Base-by-base conservation (phyloP, 1,284 basidiomycete genomes). In the Ceratobasidium sp. region DNA sequence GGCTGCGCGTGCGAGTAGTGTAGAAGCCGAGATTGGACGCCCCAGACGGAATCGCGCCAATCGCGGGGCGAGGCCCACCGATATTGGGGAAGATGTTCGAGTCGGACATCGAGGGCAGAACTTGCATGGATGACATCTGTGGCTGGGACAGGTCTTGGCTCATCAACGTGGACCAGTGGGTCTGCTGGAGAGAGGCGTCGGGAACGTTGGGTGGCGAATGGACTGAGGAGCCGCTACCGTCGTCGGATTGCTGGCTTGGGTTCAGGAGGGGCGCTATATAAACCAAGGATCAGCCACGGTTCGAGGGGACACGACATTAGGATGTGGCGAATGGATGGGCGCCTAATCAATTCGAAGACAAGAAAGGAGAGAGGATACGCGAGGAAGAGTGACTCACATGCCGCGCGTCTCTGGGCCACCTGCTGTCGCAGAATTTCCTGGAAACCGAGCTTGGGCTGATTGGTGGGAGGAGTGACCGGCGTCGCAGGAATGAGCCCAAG, bases 41-140 rank as follows among this genome's bases (percentile, higher is more conserved):
- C 11, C 47, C 54, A 11, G 69, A 72, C 35, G 59, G 55, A 46
- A 72, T 61, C 28, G 59, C 55, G 28, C 69, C 47, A 30, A 67
- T 55, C 62, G 46, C 35, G 38, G 69, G 73, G 52, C 61, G 49
- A 14, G 41, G 50, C 35, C 73, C 73, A 67, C 54, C 30, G 9
- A 66, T 62, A 62, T 41, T 71, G 61, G 49, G 71, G 74, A 57
- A 73, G 38, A 66, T 50, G 52, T 64, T 72, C 18, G 74, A 70
- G 21, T 73, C 55, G 62, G 62, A 67, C 61, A 71, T 49, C 21
- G 52, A 58, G 9, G 69, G 49, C 21, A 71, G 44, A 32, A 44
- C 55, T 13, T 50, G 41, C 14, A 61, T 67, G 28, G 73, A 58
- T 28, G 50, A 44, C 16, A 72, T 59, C 59, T 63, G 62, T 7